Base-by-base conservation (phyloP, 306 rosid genomes). In the Cajanus cajan region DNA sequence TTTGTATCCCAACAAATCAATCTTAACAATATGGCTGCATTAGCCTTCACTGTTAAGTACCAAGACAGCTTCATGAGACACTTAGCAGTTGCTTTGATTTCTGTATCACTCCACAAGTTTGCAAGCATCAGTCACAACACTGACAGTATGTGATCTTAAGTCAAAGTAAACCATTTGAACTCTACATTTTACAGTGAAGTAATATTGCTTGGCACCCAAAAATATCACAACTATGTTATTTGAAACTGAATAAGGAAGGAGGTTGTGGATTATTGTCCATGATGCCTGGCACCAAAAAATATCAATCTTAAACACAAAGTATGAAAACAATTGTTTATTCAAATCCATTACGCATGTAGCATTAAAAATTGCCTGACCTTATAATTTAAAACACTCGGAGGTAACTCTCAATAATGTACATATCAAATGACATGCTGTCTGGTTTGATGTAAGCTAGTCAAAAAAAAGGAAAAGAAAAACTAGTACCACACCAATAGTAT, bases 381-480 rank as follows among this genome's bases (percentile, higher is more conserved):
- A 31, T 59, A 45, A 63, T 48, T 68, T 48, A 81, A 65, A 68
- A 33, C 37, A 45, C 47, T 40, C 41, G 39, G 36, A 80, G 15
- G 25, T 6, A 48, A 44, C 34, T 50, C 24, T 2, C 10, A 15
- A 74, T 13, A 73, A 76, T 28, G 5, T 57, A 52, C 63, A 21
- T 47, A 31, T 68, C 70, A 77, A 74, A 59, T 55, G 58, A 64
- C 67, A 79, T 48, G n/a, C 4, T 58, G 70, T 34, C 73, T 36
- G 73, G 13, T 73, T 55, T 61, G 25, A 57, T 24, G 64, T 59
- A 55, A 71, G 72, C 74, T 79, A 51, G 68, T 80, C 43, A 43
- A 73, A 52, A 73, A 52, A 47, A 41, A 22, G 36, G 12, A 55
- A 78, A 40, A 22, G 43, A 70, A 45, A 79, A 67, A 68, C 19